Base-by-base conservation (phyloP, 1,139 yeast species). In the Pichia sp. region DNA sequence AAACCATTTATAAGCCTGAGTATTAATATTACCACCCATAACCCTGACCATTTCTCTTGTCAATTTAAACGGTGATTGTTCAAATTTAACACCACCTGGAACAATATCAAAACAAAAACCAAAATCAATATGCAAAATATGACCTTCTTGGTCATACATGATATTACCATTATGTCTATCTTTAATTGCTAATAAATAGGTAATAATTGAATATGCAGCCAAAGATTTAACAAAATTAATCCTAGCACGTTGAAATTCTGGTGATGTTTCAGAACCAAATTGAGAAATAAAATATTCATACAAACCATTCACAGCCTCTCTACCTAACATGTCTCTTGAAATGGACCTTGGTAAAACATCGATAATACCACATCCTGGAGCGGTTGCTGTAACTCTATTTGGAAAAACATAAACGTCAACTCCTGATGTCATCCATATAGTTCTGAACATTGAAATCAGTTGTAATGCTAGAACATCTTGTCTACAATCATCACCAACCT, bases 131-230 rank as follows among this genome's bases (percentile, higher is more conserved):
- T 94, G 99, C 53, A 94, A 72, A 51, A 94, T 79, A 64, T 92
- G 97, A 3, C 99, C 99, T 56, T 86, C 86, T 53, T 83, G 88
- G 64, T 92, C 98, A 66, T 92, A 92, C 98, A 94, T 92, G 58
- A 94, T 92, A 67, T 94, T 94, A 66, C 99, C 99, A 67, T 94
- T 94, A 68, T 94, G 99, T 64, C 99, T 80, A 69, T 94, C 99
- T 67, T 94, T 94, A 72, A 94, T 89, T 64, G 92, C 98, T 52
- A 94, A 74, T 58, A 94, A 70, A 60, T 86, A 94, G 1, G 97
- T 86, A 50, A 94, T 88, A 51, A 94, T 89, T 40, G 96, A 86
- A 69, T 94, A 94, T 1, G 96, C 97, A 0, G 99, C 98, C 57
- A 92, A 74, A 1, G 97, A 88, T 66, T 89, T 88, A 53, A 92